phyloP scores from a whole-genome alignment of 768 basidiomycete species.

The Omphalotus guepiniiformis region DNA sequence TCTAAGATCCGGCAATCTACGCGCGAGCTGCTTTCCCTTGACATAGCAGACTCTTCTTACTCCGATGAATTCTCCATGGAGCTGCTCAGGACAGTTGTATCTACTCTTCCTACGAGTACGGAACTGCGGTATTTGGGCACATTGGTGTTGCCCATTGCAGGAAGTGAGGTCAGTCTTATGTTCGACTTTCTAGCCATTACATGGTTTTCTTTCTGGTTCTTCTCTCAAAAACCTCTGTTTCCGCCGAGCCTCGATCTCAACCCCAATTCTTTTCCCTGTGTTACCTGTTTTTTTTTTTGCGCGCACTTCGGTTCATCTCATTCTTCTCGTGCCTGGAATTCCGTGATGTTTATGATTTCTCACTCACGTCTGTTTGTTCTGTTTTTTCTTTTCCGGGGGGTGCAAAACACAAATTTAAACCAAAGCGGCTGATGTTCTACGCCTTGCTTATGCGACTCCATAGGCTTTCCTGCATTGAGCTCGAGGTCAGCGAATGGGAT shows the following conservation, averaged over 20 bases:
- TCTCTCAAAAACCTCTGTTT: too few relatives aligned
- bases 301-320: too few relatives aligned
- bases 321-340: too few relatives aligned
- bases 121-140: constrained; percentile 60
- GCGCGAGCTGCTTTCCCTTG: constrained; percentile 43
- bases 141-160: constrained; percentile 57
- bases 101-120: constrained; percentile 25
- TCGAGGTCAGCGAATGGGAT: constrained; percentile 64
- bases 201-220: constrained; percentile 6
- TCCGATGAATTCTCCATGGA: constrained; percentile 50
- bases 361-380: constrained; percentile 3
- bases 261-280: neutral
- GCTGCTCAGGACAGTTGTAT: constrained; percentile 40
- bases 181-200: constrained; percentile 4
- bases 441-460: constrained; percentile 51
- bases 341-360: neutral
- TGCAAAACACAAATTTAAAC: too few relatives aligned
- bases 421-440: constrained; percentile 59
- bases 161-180: constrained; percentile 40
- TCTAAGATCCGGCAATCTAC: constrained; percentile 43
- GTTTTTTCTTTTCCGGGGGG: too few relatives aligned
- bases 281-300: neutral
- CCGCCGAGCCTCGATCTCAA: too few relatives aligned
- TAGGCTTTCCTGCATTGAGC: constrained; percentile 49
- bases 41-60: constrained; percentile 61